Percentiles rank a stretch among this genome's conserved stretches.
These are phyloP conservation scores for Agarophyton chilense DNA, from an alignment of 23 red algal genomes.

Conservation along the genomic window DNA sequence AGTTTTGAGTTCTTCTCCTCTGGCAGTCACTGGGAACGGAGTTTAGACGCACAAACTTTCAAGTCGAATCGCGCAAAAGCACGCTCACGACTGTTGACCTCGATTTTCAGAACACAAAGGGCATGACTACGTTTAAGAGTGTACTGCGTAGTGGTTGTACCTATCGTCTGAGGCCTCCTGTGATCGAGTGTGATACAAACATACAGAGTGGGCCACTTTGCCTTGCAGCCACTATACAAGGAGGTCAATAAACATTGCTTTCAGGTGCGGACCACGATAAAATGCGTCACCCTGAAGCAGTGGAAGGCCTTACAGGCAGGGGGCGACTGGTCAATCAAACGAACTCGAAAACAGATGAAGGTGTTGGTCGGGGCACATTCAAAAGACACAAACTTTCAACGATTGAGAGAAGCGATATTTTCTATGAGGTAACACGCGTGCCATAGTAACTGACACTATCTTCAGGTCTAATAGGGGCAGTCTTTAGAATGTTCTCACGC, in stretches of 20 bases:
- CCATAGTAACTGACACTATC: neutral
- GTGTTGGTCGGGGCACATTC: neutral
- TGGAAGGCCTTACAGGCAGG: neutral
- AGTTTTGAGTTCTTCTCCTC: neutral
- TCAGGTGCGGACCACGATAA: neutral
- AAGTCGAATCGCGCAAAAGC: conserved; percentile 21
- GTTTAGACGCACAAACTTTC: too few species aligned
- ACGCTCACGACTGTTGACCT: conserved; percentile 5
- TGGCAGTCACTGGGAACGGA: neutral
- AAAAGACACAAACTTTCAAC: neutral
- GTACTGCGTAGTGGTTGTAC: conserved; percentile 14
- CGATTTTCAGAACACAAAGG: neutral
- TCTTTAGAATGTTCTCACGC: neutral
- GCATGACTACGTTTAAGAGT: neutral
- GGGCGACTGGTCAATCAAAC: neutral
- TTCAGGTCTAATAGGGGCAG: neutral
- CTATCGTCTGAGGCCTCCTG: neutral
- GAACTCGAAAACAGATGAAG: neutral
- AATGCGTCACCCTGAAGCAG: neutral
- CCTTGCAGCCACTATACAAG: neutral
- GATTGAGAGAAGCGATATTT: neutral
- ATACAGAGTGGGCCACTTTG: neutral
- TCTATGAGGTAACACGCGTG: neutral
- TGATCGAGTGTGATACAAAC: neutral
- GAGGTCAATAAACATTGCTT: conserved; percentile 1